Evolutionary conservation across 495 filamentous ascomycete genomes (phyloP), one percentile per base, ranked within the genome.

Genomic region (Penicillium pulvis): DNA sequence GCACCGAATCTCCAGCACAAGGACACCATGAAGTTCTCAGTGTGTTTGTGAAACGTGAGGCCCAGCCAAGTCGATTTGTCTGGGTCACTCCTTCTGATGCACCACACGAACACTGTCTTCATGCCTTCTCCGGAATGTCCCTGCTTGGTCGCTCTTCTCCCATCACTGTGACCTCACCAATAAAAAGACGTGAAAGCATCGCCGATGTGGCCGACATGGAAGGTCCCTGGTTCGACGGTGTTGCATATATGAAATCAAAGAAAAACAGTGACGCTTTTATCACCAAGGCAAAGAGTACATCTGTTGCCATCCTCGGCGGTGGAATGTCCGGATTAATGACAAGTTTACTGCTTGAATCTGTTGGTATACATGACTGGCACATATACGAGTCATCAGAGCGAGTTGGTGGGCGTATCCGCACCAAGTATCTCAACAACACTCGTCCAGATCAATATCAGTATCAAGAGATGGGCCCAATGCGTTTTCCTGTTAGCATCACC

Each of bases 381-480:
- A 83, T 85, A 28, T 63, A 72, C n/a, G 82, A 85, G 56, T 73
- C 79, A 0, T 79, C 77, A 1, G 54, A 76, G 8, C 68, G 81
- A 19, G 66, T 85, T 47, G 82, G 81, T 2, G 81, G 87, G 4
- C 78, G 86, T 3, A 82, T 90, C 23, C 82, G 83, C 55, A 88
- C 86, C 4, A 79, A 79, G 43, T 88, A 89, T 54, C 77, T 89
- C 0, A 80, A 82, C 26, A 78, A 79, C 0, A 70, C 70, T 2
- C 49, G 41, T 8, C 84, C 86, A 0, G 82, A 84, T 24, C 76
- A 90, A 16, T 89, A 89, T 57, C 84, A 86, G 44, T 90, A 90
- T 56, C 86, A 90, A 41, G 87, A 90, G 64, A 90, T 90, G 87
- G 87, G 87, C 0, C 85, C 87, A 0, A 89, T 90, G 87, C 77